phyloP scores from a whole-genome alignment of 257 asterid genomes.

The Penstemon barbatus region DNA sequence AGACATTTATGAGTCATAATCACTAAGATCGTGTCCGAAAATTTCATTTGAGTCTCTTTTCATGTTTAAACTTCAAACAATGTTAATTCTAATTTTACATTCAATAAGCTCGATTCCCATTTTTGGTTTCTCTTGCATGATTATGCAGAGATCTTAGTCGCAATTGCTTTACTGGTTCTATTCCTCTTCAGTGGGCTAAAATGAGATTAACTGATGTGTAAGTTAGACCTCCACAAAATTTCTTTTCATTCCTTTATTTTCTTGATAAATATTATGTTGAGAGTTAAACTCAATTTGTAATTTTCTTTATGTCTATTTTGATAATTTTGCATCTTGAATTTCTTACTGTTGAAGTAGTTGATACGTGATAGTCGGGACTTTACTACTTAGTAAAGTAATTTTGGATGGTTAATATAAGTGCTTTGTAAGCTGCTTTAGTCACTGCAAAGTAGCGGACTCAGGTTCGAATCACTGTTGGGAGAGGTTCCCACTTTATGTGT shows the following conservation, averaged over 20 bases:
- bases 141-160: constrained; percentile 82
- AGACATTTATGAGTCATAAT: constrained; percentile 55
- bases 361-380: too few species aligned
- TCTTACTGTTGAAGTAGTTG: too few species aligned
- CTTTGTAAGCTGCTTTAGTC: too few species aligned
- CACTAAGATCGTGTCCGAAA: background rate
- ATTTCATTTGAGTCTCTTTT: constrained; percentile 11
- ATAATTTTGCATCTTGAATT: too few species aligned
- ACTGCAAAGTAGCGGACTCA: too few species aligned
- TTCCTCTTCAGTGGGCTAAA: constrained; percentile 77
- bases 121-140: background rate
- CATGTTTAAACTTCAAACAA: background rate
- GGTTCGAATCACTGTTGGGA: too few species aligned
- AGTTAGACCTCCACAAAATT: constrained; percentile 5
- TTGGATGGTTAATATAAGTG: too few species aligned
- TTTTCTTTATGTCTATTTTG: too few species aligned
- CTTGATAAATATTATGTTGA: background rate
- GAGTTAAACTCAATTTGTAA: too few species aligned
- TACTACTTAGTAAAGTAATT: too few species aligned
- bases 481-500: too few species aligned
- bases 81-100: too few species aligned
- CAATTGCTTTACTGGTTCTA: constrained; percentile 63
- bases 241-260: constrained; percentile 12
- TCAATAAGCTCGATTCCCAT: background rate
- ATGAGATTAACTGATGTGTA: constrained; percentile 75